These are phyloP conservation scores for Aspergillus cejpii DNA, from an alignment of 2,329 filamentous ascomycete species.

Conservation along the genomic window DNA sequence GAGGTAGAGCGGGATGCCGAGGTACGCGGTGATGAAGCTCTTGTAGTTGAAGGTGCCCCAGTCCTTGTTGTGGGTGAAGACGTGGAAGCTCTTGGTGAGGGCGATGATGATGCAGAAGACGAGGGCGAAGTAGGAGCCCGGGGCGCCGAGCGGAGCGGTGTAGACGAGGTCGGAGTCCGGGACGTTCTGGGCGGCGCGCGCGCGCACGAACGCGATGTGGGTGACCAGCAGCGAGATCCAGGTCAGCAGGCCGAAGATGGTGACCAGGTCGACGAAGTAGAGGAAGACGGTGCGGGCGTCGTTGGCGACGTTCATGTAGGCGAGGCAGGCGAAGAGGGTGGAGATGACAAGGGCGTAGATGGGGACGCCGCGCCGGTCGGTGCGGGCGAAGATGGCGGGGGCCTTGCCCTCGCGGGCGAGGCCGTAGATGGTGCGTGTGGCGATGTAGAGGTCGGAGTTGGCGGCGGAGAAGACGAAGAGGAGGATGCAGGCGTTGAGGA, in stretches of 20 bases:
- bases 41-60: conserved; percentile 61
- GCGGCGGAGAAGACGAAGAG: conserved; percentile 70
- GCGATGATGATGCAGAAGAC: conserved; percentile 66
- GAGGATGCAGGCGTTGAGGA: conserved; percentile 68
- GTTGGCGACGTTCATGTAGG: conserved; percentile 59
- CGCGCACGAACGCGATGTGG: conserved; percentile 61
- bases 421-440: conserved; percentile 65
- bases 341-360: conserved; percentile 58
- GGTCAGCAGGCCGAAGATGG: conserved; percentile 59
- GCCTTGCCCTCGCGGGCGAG: conserved; percentile 66
- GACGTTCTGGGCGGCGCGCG: conserved; percentile 55
- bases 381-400: conserved; percentile 63
- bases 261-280: conserved; percentile 63
- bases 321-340: conserved; percentile 57
- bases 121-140: conserved; percentile 61
- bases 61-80: conserved; percentile 52
- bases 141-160: conserved; percentile 63
- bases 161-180: conserved; percentile 54
- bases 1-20: conserved; percentile 69
- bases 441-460: conserved; percentile 73
- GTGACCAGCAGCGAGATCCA: conserved; percentile 64
- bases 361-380: conserved; percentile 65
- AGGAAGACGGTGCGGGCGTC: conserved; percentile 53
- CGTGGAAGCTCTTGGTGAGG: conserved; percentile 74
- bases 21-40: conserved; percentile 69